phyloP scores from a whole-genome alignment of 192 early-diverging fungal genomes.

The Gigaspora rosea region DNA sequence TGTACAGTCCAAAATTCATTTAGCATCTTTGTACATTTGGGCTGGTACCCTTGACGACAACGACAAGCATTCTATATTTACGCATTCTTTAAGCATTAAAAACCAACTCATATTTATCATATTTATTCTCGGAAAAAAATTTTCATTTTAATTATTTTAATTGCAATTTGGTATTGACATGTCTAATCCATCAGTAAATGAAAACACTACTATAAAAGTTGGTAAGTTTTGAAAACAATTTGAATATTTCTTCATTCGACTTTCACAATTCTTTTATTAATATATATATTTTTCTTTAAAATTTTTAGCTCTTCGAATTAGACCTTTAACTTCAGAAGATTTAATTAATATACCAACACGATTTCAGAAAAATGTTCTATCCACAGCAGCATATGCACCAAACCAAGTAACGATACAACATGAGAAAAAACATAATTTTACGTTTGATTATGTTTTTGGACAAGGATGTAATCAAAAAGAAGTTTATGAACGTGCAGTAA shows the following conservation, averaged over 20 bases:
- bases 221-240: not conserved
- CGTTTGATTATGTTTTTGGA: slow-evolving; percentile 72
- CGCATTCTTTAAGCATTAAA: too few relatives aligned
- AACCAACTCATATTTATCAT: too few relatives aligned
- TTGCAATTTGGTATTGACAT: too few relatives aligned
- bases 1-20: too few relatives aligned
- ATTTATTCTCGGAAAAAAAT: too few relatives aligned
- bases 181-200: not conserved
- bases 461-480: slow-evolving; percentile 55
- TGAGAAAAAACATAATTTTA: slow-evolving; percentile 41
- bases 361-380: not conserved
- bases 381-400: not conserved
- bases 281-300: not conserved
- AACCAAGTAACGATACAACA: not conserved
- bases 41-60: too few relatives aligned
- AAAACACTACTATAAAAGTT: not conserved
- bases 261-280: not conserved
- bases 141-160: too few relatives aligned
- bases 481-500: slow-evolving; percentile 56
- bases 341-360: not conserved
- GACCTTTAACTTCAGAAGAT: slow-evolving; percentile 1
- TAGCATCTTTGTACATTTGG: too few relatives aligned
- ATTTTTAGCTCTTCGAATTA: slow-evolving; percentile 11
- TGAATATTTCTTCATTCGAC: not conserved
- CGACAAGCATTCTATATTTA: too few relatives aligned